Evolutionary conservation across 1,284 basidiomycete genomes (phyloP).

Genomic region (Malassezia cuniculi): DNA sequence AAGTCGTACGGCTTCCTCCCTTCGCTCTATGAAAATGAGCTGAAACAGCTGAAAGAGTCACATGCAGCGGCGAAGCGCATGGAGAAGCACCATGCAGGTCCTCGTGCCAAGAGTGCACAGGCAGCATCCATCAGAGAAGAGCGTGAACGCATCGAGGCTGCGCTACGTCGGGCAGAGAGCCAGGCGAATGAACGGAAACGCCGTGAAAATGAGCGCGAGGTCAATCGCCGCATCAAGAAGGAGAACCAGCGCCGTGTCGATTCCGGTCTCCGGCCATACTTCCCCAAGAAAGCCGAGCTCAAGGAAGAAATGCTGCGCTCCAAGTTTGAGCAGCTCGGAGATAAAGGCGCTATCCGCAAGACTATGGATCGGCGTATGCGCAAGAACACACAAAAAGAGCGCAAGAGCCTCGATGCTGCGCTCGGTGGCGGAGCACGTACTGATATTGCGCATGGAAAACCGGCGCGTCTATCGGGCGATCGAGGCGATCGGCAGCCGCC

Average conservation of each 20-base stretch:
- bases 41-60: constrained; percentile 56
- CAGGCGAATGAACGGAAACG: constrained; percentile 54
- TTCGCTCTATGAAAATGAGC: constrained; percentile 57
- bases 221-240: constrained; percentile 51
- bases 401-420: constrained; percentile 11
- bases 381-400: constrained; percentile 10
- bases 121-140: constrained; percentile 52
- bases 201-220: constrained; percentile 49
- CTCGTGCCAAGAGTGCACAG: constrained; percentile 52
- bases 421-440: constrained; percentile 11
- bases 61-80: constrained; percentile 58
- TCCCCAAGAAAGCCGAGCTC: constrained; percentile 57
- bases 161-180: constrained; percentile 66
- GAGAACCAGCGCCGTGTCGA: constrained; percentile 37
- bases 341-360: constrained; percentile 4
- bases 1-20: constrained; percentile 68
- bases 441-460: neutral
- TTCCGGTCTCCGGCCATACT: constrained; percentile 52
- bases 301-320: constrained; percentile 7
- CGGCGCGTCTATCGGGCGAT: constrained; percentile 49
- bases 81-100: constrained; percentile 57
- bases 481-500: neutral
- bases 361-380: constrained; percentile 12
- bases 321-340: constrained; percentile 11
- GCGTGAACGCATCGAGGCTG: constrained; percentile 60